These are phyloP conservation scores for Fraxinus platypoda DNA, from an alignment of 305 asterid genomes.

Conservation along the genomic window DNA sequence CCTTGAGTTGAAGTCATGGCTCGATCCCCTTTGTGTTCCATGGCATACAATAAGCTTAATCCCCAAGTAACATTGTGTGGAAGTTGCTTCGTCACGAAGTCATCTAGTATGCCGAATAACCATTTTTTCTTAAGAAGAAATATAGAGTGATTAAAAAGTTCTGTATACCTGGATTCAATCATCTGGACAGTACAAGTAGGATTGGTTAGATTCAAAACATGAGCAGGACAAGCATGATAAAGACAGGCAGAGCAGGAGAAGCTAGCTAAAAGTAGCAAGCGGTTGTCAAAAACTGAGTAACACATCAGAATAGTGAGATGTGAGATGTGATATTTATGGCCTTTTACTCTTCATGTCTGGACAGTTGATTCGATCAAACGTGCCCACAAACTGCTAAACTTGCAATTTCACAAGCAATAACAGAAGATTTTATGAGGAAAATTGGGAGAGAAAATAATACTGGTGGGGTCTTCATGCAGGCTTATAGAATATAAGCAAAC, in stretches of 20 bases:
- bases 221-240: constrained; percentile 20
- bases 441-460: constrained; percentile 2
- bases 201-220: constrained; percentile 8
- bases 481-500: neutral
- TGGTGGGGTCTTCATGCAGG: neutral
- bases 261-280: constrained; percentile 9
- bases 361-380: constrained; percentile 11
- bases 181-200: constrained; percentile 51
- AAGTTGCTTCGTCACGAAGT: constrained; percentile 93
- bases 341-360: neutral
- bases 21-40: constrained; percentile 93
- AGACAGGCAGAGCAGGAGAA: constrained; percentile 22
- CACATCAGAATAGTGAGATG: neutral
- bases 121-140: constrained; percentile 87
- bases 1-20: constrained; percentile 98
- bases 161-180: constrained; percentile 78
- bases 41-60: constrained; percentile 89
- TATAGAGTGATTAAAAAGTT: constrained; percentile 77
- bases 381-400: neutral
- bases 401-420: constrained; percentile 4
- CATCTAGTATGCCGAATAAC: constrained; percentile 87
- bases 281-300: neutral
- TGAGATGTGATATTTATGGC: neutral
- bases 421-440: constrained; percentile 2
- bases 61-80: constrained; percentile 99